These are phyloP conservation scores for Venturia effusa DNA, from an alignment of 2,329 filamentous ascomycete species.

Conservation along the genomic window DNA sequence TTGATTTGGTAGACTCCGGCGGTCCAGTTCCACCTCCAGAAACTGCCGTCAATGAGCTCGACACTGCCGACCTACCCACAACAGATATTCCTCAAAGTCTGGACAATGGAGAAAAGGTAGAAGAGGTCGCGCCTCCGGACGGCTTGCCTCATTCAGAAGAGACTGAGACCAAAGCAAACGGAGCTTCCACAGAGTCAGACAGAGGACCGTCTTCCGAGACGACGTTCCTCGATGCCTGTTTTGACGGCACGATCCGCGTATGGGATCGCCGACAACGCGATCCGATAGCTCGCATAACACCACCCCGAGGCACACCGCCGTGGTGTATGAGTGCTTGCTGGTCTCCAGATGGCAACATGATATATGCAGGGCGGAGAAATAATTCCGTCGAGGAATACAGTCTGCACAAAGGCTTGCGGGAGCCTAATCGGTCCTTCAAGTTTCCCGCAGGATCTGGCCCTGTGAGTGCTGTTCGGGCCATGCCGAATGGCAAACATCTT, in stretches of 20 bases:
- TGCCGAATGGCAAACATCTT: slow-evolving; percentile 87
- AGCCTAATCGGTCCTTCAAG: slow-evolving; percentile 67
- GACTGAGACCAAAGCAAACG: slow-evolving; percentile 14
- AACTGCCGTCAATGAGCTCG: not conserved
- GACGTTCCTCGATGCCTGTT: slow-evolving; percentile 79
- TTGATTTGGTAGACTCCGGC: slow-evolving; percentile 34
- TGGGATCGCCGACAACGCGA: slow-evolving; percentile 77
- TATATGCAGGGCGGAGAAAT: slow-evolving; percentile 86
- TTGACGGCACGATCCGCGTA: slow-evolving; percentile 79
- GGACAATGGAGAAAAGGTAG: slow-evolving; percentile 15
- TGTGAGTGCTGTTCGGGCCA: slow-evolving; percentile 76
- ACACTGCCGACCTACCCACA: not conserved
- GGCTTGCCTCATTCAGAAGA: slow-evolving; percentile 37
- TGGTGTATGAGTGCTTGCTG: slow-evolving; percentile 98
- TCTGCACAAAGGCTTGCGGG: slow-evolving; percentile 67
- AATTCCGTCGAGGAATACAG: slow-evolving; percentile 90
- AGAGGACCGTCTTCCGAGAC: slow-evolving; percentile 49
- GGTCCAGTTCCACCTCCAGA: slow-evolving; percentile 17
- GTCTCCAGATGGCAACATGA: slow-evolving; percentile 89
- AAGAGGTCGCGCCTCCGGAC: slow-evolving; percentile 21
- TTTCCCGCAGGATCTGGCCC: slow-evolving; percentile 84
- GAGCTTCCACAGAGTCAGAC: slow-evolving; percentile 10
- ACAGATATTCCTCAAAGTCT: not conserved
- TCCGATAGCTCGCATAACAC: slow-evolving; percentile 69
- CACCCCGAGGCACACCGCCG: slow-evolving; percentile 66